Evolutionary conservation across 257 asterid species (phyloP).

Genomic region (Echium plantagineum): DNA sequence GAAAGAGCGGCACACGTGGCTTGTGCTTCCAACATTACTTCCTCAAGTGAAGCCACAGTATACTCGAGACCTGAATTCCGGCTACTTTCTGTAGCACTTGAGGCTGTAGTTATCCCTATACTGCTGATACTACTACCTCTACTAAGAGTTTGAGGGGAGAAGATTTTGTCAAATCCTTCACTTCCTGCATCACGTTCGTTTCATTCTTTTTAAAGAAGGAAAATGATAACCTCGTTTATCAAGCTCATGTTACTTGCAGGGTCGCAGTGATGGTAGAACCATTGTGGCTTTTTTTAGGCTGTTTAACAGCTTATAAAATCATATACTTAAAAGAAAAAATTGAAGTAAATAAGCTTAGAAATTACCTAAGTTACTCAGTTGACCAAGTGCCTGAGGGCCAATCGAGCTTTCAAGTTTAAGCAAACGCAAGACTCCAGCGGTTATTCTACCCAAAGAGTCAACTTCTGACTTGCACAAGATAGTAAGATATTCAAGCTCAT

Average conservation of each 20-base stretch:
- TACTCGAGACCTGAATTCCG: constrained; percentile 28
- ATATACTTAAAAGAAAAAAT: background rate
- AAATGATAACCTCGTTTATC: no score
- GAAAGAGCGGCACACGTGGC: constrained; percentile 60
- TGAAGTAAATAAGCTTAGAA: constrained; percentile 1
- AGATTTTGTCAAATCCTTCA: constrained; percentile 55
- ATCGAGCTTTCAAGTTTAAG: constrained; percentile 83
- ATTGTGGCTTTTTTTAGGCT: background rate
- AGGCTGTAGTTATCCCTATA: constrained; percentile 21
- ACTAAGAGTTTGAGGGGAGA: constrained; percentile 43
- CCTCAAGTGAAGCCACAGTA: constrained; percentile 73
- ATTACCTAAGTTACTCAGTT: constrained; percentile 85
- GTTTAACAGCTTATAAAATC: background rate
- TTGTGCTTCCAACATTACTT: constrained; percentile 45
- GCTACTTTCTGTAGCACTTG: constrained; percentile 21
- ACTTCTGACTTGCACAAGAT: constrained; percentile 74
- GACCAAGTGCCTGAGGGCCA: constrained; percentile 73
- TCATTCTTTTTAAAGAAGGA: background rate
- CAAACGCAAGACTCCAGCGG: constrained; percentile 82
- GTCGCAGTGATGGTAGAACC: no score
- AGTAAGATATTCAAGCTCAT: constrained; percentile 67
- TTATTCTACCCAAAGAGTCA: constrained; percentile 82
- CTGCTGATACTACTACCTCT: constrained; percentile 28
- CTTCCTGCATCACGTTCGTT: constrained; percentile 43
- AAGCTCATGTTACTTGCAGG: no score